phyloP scores from a whole-genome alignment of 345 rosid species.

The Carallia brachiata region DNA sequence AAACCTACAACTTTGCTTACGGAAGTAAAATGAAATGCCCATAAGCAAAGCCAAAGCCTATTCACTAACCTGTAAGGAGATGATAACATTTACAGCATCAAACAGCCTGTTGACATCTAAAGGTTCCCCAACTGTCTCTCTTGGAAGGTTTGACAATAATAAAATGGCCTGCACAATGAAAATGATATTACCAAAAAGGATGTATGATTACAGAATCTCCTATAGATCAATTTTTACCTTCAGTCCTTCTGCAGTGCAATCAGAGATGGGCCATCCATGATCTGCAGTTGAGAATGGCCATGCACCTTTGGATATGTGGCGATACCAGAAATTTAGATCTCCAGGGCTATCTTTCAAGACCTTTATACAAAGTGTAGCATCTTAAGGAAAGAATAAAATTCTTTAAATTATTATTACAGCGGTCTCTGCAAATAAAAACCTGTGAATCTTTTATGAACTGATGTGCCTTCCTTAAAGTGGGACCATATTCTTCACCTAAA shows the following conservation, averaged over 20 bases:
- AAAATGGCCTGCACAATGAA: constrained; percentile 53
- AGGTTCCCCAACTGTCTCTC: constrained; percentile 67
- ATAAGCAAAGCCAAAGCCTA: background rate
- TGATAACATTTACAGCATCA: constrained; percentile 78
- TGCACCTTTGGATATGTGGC: constrained; percentile 88
- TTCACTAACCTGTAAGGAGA: constrained; percentile 65
- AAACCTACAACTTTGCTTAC: no score
- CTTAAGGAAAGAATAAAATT: no score
- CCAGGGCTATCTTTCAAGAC: constrained; percentile 69
- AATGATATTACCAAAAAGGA: background rate
- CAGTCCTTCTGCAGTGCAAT: constrained; percentile 83
- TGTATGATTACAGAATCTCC: background rate
- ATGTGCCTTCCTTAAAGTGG: constrained; percentile 60
- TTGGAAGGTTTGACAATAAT: constrained; percentile 54
- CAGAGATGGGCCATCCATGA: constrained; percentile 96
- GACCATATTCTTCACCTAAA: constrained; percentile 57
- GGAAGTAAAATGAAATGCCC: no score
- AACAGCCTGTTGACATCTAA: constrained; percentile 47
- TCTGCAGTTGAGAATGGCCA: constrained; percentile 90
- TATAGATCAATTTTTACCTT: constrained; percentile 48
- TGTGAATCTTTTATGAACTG: constrained; percentile 58
- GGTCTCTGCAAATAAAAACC: constrained; percentile 32
- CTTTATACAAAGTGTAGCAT: constrained; percentile 25
- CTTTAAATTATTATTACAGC: no score
- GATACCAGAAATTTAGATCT: constrained; percentile 32